Evolutionary conservation across 2,329 filamentous ascomycete species (phyloP), one percentile per base, ranked within the genome.

Genomic region (Nothopassalora personata): DNA sequence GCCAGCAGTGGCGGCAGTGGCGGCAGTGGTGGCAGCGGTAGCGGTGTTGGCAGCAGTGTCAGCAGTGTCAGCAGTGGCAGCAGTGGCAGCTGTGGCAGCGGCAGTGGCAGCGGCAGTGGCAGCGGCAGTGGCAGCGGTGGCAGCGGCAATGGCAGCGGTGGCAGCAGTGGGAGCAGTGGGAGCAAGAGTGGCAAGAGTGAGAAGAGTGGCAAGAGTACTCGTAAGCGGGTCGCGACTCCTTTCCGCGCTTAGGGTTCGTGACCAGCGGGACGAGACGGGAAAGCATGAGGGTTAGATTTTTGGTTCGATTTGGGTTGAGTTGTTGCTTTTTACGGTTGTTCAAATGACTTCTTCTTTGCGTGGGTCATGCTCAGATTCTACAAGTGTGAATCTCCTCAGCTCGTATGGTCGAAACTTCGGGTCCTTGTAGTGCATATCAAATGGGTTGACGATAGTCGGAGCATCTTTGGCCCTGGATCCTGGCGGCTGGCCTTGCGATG

Each of bases 171-270:
- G n/a, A n/a, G n/a, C n/a, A n/a, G n/a, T n/a, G n/a, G n/a, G n/a
- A n/a, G n/a, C n/a, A n/a, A n/a, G n/a, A n/a, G n/a, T n/a, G n/a
- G n/a, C n/a, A n/a, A n/a, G n/a, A n/a, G n/a, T n/a, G n/a, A n/a
- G n/a, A n/a, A n/a, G n/a, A n/a, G n/a, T n/a, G n/a, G n/a, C n/a
- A n/a, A n/a, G n/a, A n/a, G n/a, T n/a, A n/a, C n/a, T n/a, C n/a
- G n/a, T 18, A 60, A 53, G 43, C 53, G 48, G 48, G 36, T 9
- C 7, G 39, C 53, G 18, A 36, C 57, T 47, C 27, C 30, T 31
- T 60, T 60, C 34, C 28, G 43, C 5, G 57, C 52, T 50, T 59
- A 57, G 34, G 2, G 34, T 11, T 36, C 4, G 6, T 36, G 34
- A 36, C 10, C 10, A 36, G 34, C 34, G 15, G 34, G 34, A 15